Percentiles rank a stretch among this genome's conserved stretches.
phyloP scores from a whole-genome alignment of 148 eudicot genomes.

The Dysphania ambrosioides region DNA sequence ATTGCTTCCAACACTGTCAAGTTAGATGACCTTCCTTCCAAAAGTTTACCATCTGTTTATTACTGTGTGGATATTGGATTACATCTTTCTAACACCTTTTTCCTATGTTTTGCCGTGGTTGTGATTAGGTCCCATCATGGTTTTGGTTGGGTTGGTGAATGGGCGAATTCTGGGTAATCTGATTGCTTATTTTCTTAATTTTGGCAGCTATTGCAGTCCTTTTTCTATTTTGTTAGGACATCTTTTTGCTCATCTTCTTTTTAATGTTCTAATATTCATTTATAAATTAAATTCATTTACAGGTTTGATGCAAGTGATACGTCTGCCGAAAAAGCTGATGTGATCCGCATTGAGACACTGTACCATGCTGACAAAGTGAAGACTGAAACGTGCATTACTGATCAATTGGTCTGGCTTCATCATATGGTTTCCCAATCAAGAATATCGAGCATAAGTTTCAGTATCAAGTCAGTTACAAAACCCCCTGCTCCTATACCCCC shows the following conservation, averaged over 20 bases:
- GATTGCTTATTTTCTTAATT: conserved; percentile 8
- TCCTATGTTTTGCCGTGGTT: conserved; percentile 10
- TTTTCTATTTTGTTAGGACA: neutral
- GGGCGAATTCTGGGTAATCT: conserved; percentile 87
- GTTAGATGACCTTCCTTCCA: conserved; percentile 35
- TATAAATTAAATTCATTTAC: conserved; percentile 1
- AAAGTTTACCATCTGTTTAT: neutral
- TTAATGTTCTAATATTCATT: neutral
- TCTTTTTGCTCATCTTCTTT: neutral
- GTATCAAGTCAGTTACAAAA: conserved; percentile 25
- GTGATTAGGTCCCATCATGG: conserved; percentile 78
- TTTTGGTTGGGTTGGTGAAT: conserved; percentile 99
- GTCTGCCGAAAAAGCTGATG: conserved; percentile 43
- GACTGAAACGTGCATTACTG: conserved; percentile 67
- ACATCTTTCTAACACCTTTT: conserved; percentile 13
- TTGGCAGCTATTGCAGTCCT: neutral
- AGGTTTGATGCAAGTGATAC: conserved; percentile 61
- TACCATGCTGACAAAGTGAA: conserved; percentile 75
- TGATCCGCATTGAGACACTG: conserved; percentile 69
- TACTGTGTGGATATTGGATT: neutral
- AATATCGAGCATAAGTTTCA: conserved; percentile 24
- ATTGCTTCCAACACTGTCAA: conserved; percentile 80
- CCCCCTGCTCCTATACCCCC: conserved; percentile 22
- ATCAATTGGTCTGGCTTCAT: conserved; percentile 76
- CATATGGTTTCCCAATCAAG: conserved; percentile 47